A percentile compares a stretch with the other conserved stretches of the same genome.
phyloP scores from a whole-genome alignment of 306 rosid genomes.

The Quercus engelmannii region DNA sequence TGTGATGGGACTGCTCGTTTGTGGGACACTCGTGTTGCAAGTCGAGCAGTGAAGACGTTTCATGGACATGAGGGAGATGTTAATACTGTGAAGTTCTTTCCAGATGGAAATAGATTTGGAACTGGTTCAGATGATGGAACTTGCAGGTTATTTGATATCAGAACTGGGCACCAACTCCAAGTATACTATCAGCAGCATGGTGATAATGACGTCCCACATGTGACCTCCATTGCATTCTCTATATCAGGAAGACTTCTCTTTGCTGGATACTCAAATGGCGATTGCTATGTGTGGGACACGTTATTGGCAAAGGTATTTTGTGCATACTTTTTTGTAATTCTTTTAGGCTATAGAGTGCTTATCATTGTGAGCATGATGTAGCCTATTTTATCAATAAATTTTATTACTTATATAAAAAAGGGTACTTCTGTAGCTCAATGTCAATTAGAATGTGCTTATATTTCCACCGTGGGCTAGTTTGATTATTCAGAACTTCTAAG shows the following conservation, averaged over 20 bases:
- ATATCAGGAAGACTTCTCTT: conserved; percentile 93
- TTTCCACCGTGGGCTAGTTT: background rate
- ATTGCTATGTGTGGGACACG: conserved; percentile 95
- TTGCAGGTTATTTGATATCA: conserved; percentile 84
- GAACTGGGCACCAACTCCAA: conserved; percentile 98
- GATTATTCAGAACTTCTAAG: background rate
- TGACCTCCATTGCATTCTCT: conserved; percentile 89
- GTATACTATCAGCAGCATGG: conserved; percentile 60
- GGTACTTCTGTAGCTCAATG: too few relatives aligned
- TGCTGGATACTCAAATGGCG: conserved; percentile 81
- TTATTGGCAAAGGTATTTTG: conserved; percentile 75
- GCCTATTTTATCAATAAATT: too few relatives aligned
- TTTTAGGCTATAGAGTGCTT: background rate
- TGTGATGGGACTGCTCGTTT: conserved; percentile 88
- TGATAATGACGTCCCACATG: conserved; percentile 52
- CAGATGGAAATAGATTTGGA: conserved; percentile 97
- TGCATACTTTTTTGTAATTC: too few relatives aligned
- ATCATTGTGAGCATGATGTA: too few relatives aligned
- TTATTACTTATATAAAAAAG: too few relatives aligned
- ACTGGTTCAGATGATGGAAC: conserved; percentile 98
- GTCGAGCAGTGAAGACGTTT: conserved; percentile 90
- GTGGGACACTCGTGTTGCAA: conserved; percentile 99
- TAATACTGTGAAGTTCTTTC: conserved; percentile 80
- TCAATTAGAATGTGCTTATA: too few relatives aligned
- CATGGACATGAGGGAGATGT: conserved; percentile 90